A percentile compares a stretch with the other conserved stretches of the same genome.
Evolutionary conservation across 2,329 filamentous ascomycete species (phyloP).

Genomic region (Calonectria henricotiae): DNA sequence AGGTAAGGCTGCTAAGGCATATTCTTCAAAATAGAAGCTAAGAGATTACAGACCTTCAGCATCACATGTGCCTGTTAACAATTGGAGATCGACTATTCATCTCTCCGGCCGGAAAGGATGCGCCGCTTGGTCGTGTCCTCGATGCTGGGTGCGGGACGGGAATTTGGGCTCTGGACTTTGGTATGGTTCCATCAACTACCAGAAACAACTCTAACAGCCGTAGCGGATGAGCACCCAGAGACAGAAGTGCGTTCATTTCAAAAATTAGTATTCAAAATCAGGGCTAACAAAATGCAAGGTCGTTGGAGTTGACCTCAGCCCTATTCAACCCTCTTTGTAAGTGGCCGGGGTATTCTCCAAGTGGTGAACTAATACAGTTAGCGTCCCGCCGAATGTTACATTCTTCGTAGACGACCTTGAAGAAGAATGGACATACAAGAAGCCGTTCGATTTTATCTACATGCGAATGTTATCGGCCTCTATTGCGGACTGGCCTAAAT

Average conservation of each 20-base stretch:
- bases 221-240: conserved; percentile 42
- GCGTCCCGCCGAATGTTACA: conserved; percentile 36
- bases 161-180: conserved; percentile 42
- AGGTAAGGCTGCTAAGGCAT: conserved; percentile 8
- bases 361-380: neutral
- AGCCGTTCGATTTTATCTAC: conserved; percentile 40
- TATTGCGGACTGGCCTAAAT: conserved; percentile 33
- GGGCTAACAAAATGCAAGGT: conserved; percentile 32
- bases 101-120: conserved; percentile 23
- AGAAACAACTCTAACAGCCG: neutral
- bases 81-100: conserved; percentile 30
- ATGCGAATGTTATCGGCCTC: conserved; percentile 36
- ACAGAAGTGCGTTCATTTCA: conserved; percentile 14
- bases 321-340: conserved; percentile 43
- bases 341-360: accelerated
- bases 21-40: neutral
- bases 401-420: conserved; percentile 42
- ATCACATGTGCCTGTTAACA: conserved; percentile 38
- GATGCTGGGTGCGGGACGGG: conserved; percentile 42
- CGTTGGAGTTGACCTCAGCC: conserved; percentile 41
- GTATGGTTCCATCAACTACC: neutral
- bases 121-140: conserved; percentile 29
- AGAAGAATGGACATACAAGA: conserved; percentile 40
- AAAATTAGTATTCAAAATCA: neutral
- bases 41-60: conserved; percentile 31